Conservation (phyloP, 345 rosid species). For the Barbarea vulgaris region DNA sequence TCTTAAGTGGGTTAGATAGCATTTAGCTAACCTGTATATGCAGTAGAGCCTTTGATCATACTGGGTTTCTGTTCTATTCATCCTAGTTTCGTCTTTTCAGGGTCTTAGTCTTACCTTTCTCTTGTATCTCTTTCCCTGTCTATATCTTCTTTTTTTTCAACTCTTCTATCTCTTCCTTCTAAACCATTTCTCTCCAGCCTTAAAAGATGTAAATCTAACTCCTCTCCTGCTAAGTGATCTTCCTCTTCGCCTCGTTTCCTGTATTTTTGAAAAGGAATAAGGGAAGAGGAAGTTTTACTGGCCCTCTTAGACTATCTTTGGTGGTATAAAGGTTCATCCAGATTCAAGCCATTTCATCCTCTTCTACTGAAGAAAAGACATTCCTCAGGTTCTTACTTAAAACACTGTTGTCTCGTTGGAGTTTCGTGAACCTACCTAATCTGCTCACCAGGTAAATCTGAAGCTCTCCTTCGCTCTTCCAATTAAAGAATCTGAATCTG, state of each 20-base stretch:
- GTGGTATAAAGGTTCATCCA: constrained; percentile 20
- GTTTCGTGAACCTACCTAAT: constrained; percentile 25
- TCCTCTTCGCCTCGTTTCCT: constrained; percentile 55
- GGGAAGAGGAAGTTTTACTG: constrained; percentile 51
- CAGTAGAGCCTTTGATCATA: constrained; percentile 36
- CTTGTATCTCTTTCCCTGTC: constrained; percentile 20
- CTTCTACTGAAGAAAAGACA: constrained; percentile 17
- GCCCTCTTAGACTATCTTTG: constrained; percentile 31
- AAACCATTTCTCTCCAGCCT: constrained; percentile 30
- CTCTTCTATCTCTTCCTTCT: constrained; percentile 31
- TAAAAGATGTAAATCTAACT: constrained; percentile 28
- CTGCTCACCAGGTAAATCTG: constrained; percentile 35
- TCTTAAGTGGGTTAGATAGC: constrained; percentile 41
- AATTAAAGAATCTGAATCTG: background rate
- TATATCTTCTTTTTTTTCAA: constrained; percentile 26
- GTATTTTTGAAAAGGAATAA: constrained; percentile 63
- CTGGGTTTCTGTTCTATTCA: constrained; percentile 20
- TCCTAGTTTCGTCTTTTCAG: constrained; percentile 15
- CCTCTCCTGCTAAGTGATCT: constrained; percentile 38
- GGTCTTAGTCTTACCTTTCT: constrained; percentile 7
- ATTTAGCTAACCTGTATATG: constrained; percentile 43
- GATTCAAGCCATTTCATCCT: constrained; percentile 16
- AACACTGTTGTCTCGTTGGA: constrained; percentile 11
- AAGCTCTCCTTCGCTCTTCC: constrained; percentile 14
- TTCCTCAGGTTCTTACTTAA: constrained; percentile 25